Conservation (phyloP, 306 rosid genomes). For the Lathyrus sativus region DNA sequence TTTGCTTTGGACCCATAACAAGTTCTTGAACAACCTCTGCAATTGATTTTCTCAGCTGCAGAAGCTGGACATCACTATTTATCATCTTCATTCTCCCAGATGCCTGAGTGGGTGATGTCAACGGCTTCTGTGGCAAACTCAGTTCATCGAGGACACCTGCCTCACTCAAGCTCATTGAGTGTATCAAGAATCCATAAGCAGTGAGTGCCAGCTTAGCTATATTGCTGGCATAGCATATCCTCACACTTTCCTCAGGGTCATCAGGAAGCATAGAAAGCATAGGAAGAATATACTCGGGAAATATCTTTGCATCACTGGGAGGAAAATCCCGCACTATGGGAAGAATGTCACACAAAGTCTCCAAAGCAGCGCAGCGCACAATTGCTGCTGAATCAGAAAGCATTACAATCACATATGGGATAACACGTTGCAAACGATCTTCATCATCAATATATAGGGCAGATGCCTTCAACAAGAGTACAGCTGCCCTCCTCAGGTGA, state of each 20-base stretch:
- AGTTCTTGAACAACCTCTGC: conserved; percentile 98
- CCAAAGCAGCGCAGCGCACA: conserved; percentile 96
- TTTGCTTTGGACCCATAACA: conserved; percentile 99
- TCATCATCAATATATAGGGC: conserved; percentile 93
- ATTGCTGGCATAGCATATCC: conserved; percentile 95
- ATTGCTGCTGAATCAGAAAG: conserved; percentile 91
- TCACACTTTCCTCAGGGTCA: conserved; percentile 97
- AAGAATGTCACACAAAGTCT: conserved; percentile 89
- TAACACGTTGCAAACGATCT: conserved; percentile 87
- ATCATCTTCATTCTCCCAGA: conserved; percentile 67
- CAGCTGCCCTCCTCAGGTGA: conserved; percentile 83
- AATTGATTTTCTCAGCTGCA: conserved; percentile 85
- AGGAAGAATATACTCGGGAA: conserved; percentile 92
- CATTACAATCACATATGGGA: conserved; percentile 94
- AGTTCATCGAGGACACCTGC: conserved; percentile 94
- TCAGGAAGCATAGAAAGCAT: conserved; percentile 99
- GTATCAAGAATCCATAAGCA: conserved; percentile 90
- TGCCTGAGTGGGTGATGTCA: conserved; percentile 55
- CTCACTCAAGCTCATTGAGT: conserved; percentile 91
- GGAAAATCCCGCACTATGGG: conserved; percentile 93
- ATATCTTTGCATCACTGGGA: conserved; percentile 96
- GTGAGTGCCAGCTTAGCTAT: conserved; percentile 91
- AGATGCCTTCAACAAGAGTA: conserved; percentile 85
- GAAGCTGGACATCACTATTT: conserved; percentile 71
- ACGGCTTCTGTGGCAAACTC: conserved; percentile 59